Evolutionary conservation across 2,329 filamentous ascomycete genomes (phyloP).

Genomic region (Lachnellula occidentalis): DNA sequence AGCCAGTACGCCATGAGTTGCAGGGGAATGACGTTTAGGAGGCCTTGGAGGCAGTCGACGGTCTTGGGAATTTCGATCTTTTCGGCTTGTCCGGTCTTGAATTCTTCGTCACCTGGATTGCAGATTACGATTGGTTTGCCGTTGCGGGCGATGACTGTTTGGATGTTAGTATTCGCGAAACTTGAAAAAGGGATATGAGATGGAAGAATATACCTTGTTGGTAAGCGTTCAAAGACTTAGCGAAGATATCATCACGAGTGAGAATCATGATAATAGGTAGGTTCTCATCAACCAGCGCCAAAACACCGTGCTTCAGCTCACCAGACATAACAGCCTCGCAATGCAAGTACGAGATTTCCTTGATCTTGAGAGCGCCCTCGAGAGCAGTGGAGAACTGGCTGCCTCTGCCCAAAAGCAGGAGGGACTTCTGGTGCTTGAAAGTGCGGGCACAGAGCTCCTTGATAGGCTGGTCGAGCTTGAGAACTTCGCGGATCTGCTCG

Average conservation of each 20-base stretch:
- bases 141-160: conserved; percentile 80
- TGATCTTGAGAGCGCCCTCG: conserved; percentile 97
- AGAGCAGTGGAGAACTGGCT: conserved; percentile 96
- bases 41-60: conserved; percentile 90
- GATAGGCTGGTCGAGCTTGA: conserved; percentile 87
- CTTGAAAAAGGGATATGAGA: background rate
- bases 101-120: conserved; percentile 85
- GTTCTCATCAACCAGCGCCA: conserved; percentile 96
- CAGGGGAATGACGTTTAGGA: conserved; percentile 94
- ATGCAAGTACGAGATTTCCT: conserved; percentile 99
- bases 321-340: conserved; percentile 99
- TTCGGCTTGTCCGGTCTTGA: conserved; percentile 80
- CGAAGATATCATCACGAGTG: conserved; percentile 91
- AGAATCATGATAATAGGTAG: conserved; percentile 99
- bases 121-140: conserved; percentile 98
- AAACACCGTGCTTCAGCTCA: conserved; percentile 97
- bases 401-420: conserved; percentile 88
- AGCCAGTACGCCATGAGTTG: conserved; percentile 99
- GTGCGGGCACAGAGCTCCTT: conserved; percentile 89
- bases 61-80: conserved; percentile 97
- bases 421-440: conserved; percentile 95
- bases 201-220: conserved; percentile 68
- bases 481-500: conserved; percentile 83
- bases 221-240: conserved; percentile 98
- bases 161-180: conserved; percentile 25